These are phyloP conservation scores for Apiotrichum brassicae DNA, from an alignment of 1,284 basidiomycete species.

Conservation along the genomic window DNA sequence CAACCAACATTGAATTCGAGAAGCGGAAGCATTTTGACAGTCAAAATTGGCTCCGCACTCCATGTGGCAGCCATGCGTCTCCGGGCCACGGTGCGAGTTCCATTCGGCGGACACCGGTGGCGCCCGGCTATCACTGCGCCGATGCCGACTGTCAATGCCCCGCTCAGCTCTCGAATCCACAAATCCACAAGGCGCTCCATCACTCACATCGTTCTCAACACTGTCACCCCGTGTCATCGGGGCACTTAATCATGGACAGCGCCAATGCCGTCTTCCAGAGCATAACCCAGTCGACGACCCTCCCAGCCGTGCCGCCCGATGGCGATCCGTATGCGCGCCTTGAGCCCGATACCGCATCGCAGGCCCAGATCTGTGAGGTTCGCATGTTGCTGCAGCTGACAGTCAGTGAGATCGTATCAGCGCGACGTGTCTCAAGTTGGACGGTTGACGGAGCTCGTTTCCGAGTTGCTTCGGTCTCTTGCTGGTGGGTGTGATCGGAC, in stretches of 20 bases:
- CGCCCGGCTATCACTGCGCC: too few relatives aligned
- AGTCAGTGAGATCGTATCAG: slow-evolving; percentile 81
- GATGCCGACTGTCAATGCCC: too few relatives aligned
- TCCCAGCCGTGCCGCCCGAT: slow-evolving; percentile 2
- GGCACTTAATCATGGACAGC: slow-evolving; percentile 14
- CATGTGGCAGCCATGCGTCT: too few relatives aligned
- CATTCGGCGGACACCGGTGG: too few relatives aligned
- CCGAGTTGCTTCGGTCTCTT: slow-evolving; percentile 67
- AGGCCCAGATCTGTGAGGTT: slow-evolving; percentile 77
- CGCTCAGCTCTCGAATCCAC: neutral
- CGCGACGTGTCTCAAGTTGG: slow-evolving; percentile 72
- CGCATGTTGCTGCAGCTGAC: slow-evolving; percentile 51
- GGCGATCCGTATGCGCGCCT: slow-evolving; percentile 21
- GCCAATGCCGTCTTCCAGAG: slow-evolving; percentile 10
- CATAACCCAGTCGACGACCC: neutral
- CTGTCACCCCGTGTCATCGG: too few relatives aligned
- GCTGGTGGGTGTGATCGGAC: slow-evolving; percentile 67
- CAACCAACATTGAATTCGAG: neutral
- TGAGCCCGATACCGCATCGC: slow-evolving; percentile 43
- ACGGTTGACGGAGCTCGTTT: slow-evolving; percentile 66
- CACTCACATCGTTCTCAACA: too few relatives aligned
- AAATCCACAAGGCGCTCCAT: too few relatives aligned
- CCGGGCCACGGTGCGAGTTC: too few relatives aligned
- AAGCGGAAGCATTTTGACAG: neutral
- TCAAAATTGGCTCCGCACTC: too few relatives aligned